Base-by-base conservation (phyloP, 352 stramenopile species). In the Globisporangium viniferum region DNA sequence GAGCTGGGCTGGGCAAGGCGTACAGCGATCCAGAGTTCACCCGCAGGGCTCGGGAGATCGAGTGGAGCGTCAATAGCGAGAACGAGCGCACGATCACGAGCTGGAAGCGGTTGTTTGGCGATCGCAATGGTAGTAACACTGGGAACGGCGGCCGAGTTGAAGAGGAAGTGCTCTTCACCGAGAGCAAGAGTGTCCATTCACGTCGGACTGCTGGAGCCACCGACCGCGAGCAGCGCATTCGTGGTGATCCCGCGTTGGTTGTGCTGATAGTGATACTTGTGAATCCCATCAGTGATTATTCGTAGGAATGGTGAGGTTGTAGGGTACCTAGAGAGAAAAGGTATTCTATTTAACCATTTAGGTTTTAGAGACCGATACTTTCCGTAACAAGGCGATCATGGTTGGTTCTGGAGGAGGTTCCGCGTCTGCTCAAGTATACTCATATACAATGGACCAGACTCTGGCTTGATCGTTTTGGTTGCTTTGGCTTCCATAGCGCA, bases 161-260 rank as follows among this genome's bases (percentile, higher is more conserved):
- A 55, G 24, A 98, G 71, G 75, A 98, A 97, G 62, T 91, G 92
- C 71, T 98, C 84, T 64, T 97, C 90, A 31, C 92, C 88, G 20
- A 55, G 48, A 55, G 18, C n/a, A 4, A 22, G 48, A 27, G 8
- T 20, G 14, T 31, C 20, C 29, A 14, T 6, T 24, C 24, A 24
- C 24, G 48, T 55, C 8, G 48, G 48, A 9, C n/a, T 55, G 6
- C n/a, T 27, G n/a, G 8, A 31, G 48, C 48, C 48, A 18, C 18
- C 48, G n/a, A 55, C 29, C n/a, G 48, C 48, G 20, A 55, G 48
- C n/a, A 31, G 48, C 48, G 20, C 48, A 4, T 29, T 55, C n/a
- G 48, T 55, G 20, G 48, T 55, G 20, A 29, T 55, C 48, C n/a
- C 48, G n/a, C 48, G 27, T 49, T 22, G 24, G 24, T 0, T 24